Evolutionary conservation across 108 stramenopile genomes (phyloP).

Genomic region (Aurantiochytrium sp.): DNA sequence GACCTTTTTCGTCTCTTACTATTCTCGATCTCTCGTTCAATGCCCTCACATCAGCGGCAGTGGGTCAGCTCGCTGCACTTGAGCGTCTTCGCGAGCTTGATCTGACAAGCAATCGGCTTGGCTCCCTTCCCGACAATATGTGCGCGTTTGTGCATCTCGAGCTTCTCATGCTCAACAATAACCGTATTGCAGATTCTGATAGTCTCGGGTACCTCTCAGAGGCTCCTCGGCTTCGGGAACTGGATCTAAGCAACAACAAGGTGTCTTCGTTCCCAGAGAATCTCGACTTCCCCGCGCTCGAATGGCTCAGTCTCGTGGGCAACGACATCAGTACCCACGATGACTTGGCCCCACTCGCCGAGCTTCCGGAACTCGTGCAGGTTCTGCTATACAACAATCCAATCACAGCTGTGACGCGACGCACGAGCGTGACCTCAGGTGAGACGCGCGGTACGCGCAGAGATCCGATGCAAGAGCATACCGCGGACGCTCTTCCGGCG

Average conservation of each 20-base stretch:
- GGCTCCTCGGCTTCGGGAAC: background rate
- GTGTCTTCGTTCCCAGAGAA: background rate
- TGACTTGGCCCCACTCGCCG: background rate
- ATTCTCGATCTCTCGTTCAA: background rate
- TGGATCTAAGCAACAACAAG: background rate
- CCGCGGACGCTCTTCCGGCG: no score
- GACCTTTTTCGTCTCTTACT: background rate
- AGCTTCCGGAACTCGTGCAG: background rate
- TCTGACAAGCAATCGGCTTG: background rate
- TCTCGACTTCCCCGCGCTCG: background rate
- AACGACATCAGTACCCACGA: background rate
- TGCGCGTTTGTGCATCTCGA: background rate
- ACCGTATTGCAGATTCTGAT: background rate
- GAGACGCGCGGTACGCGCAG: no score
- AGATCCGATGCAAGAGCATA: no score
- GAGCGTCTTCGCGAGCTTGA: constrained; percentile 16
- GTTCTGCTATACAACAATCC: background rate
- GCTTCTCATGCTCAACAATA: background rate
- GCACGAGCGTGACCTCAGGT: background rate
- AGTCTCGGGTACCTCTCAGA: background rate
- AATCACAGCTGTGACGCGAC: background rate
- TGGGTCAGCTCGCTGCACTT: background rate
- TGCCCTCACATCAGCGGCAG: background rate
- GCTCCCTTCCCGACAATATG: background rate
- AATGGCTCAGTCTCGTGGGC: background rate